Evolutionary conservation across 345 rosid genomes (phyloP).

Genomic region (Arabidopsis thaliana): DNA sequence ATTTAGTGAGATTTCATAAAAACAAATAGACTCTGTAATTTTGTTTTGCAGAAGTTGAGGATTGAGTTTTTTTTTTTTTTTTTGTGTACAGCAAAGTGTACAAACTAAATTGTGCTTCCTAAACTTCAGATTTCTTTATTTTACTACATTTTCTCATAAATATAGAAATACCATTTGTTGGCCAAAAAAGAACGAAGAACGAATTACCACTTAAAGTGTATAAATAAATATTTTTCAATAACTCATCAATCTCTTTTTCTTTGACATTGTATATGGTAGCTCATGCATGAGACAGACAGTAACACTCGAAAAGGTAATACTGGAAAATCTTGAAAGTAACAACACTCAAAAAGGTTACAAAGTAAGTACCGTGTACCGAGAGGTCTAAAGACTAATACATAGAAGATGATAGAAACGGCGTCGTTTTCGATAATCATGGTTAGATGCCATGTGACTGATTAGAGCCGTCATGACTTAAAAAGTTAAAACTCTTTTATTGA

Average conservation of each 20-base stretch:
- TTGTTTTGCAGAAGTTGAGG: conserved; percentile 23
- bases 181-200: not conserved
- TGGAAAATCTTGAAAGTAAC: not conserved
- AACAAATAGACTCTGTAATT: conserved; percentile 8
- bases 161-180: not conserved
- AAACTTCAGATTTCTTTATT: not conserved
- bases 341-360: not conserved
- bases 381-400: not conserved
- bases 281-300: too few species aligned
- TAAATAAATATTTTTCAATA: not conserved
- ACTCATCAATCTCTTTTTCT: not conserved
- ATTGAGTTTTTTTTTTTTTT: not conserved
- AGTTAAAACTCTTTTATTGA: conserved; percentile 14
- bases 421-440: conserved; percentile 25
- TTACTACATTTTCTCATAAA: not conserved
- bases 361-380: not conserved
- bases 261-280: not conserved
- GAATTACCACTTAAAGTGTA: not conserved
- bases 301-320: not conserved
- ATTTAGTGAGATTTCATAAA: conserved; percentile 15
- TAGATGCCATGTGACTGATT: conserved; percentile 30
- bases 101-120: conserved; percentile 21
- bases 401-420: conserved; percentile 6
- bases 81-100: conserved; percentile 34
- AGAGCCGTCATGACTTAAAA: conserved; percentile 35